phyloP scores from a whole-genome alignment of 805 yeast genomes.

The Starmerella stigmatis region DNA sequence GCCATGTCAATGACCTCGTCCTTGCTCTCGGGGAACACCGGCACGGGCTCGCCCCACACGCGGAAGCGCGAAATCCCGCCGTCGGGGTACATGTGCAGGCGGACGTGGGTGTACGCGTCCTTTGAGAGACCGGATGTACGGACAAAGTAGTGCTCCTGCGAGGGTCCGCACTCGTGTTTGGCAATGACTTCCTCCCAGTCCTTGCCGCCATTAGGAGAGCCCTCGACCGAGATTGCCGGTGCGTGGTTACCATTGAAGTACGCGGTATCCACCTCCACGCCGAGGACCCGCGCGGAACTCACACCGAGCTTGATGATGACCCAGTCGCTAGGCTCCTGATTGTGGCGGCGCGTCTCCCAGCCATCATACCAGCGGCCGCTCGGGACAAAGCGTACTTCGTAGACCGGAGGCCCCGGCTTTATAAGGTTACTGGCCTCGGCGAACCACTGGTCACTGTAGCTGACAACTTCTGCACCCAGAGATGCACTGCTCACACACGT shows the following conservation, averaged over 20 bases:
- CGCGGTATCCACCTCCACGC: slow-evolving; percentile 86
- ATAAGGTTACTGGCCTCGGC: slow-evolving; percentile 84
- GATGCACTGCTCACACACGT: slow-evolving; percentile 72
- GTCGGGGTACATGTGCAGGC: slow-evolving; percentile 90
- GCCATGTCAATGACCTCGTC: slow-evolving; percentile 58
- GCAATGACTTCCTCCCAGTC: slow-evolving; percentile 64
- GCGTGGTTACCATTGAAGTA: slow-evolving; percentile 94
- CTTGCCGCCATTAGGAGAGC: slow-evolving; percentile 34
- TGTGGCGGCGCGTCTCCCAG: slow-evolving; percentile 97
- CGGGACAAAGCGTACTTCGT: slow-evolving; percentile 69
- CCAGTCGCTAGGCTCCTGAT: slow-evolving; percentile 75
- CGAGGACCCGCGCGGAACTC: slow-evolving; percentile 63
- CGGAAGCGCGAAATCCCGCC: slow-evolving; percentile 97
- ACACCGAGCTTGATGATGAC: slow-evolving; percentile 78
- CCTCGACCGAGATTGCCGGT: slow-evolving; percentile 80
- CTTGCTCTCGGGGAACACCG: slow-evolving; percentile 47
- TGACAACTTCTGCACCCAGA: slow-evolving; percentile 64
- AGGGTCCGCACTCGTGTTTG: slow-evolving; percentile 76
- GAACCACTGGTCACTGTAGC: slow-evolving; percentile 84
- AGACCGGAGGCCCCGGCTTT: slow-evolving; percentile 66
- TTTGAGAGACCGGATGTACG: slow-evolving; percentile 48
- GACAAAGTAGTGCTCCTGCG: slow-evolving; percentile 71
- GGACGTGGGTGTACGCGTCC: slow-evolving; percentile 60
- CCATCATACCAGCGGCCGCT: slow-evolving; percentile 98
- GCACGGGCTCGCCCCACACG: slow-evolving; percentile 71